Evolutionary conservation across 768 basidiomycete species (phyloP), one percentile per base, ranked within the genome.

Genomic region (Nevesoporus exiguus): DNA sequence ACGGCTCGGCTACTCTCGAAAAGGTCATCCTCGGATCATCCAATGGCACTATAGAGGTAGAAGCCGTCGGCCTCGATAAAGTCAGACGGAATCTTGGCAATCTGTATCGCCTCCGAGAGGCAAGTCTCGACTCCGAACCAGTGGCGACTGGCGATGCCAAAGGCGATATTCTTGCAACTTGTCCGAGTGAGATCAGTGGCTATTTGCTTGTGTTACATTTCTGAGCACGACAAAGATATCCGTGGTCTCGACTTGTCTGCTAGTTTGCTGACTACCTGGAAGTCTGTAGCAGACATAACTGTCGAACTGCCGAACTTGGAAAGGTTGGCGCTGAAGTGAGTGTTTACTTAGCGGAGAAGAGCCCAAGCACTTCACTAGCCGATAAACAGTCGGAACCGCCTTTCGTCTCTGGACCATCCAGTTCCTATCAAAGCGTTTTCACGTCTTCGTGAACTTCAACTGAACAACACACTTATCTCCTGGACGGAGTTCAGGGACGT

Each of bases 11-110:
- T 39, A 71, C 77, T 34, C 75, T 76, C 48, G 88, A 94, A 69
- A 82, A 71, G 24, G 78, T 92, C 41, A 58, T 84, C 11, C 76
- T 96, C 25, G 93, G 93, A 27, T 91, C 90, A 2, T 95, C 94
- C 22, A 79, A 81, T 47, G 88, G 90, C 27, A 77, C 82, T 5
- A 94, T 98, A 59, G 76, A 87, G 59, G 90, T 98, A 13, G 89
- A 95, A 69, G 93, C 90, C 5, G 88, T 93, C 4, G 79, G 83
- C 42, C 74, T 97, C 25, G 86, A 90, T 64, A 90, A 86, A 66
- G 82, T 97, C 52, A 79, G 88, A 63, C 72, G 74, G 25, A 88
- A 86, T 43, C 77, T 96, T 25, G 74, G 86, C 5, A 73, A 82
- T 49, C 71, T 98, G 19, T 77, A 79, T 44, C 77, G 77, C 17